Conservation (phyloP, 768 basidiomycete genomes). For the Mycena rosella region DNA sequence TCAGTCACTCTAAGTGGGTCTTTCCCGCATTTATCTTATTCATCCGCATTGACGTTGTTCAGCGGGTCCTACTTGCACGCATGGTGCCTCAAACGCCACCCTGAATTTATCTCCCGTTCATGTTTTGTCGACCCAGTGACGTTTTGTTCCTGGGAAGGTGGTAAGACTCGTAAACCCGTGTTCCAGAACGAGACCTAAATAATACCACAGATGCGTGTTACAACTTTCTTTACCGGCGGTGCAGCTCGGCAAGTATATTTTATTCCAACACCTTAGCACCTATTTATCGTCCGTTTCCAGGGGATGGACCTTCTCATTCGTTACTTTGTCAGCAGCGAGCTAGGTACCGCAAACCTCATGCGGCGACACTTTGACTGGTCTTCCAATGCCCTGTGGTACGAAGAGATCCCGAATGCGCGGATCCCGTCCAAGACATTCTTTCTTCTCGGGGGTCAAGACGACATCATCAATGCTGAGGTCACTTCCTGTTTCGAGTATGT, state of each 20-base stretch:
- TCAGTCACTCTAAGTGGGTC: slow-evolving; percentile 92
- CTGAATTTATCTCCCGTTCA: slow-evolving; percentile 76
- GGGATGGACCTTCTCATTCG: slow-evolving; percentile 84
- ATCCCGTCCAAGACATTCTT: slow-evolving; percentile 77
- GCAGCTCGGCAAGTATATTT: slow-evolving; percentile 65
- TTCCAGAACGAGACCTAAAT: slow-evolving; percentile 2
- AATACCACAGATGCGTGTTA: slow-evolving; percentile 81
- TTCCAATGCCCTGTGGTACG: slow-evolving; percentile 90
- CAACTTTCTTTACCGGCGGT: slow-evolving; percentile 86
- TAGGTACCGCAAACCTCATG: slow-evolving; percentile 89
- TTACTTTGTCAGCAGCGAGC: slow-evolving; percentile 90
- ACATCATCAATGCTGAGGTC: slow-evolving; percentile 82
- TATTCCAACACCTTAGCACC: background rate
- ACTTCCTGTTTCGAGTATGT: slow-evolving; percentile 32
- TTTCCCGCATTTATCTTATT: background rate
- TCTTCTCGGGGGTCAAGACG: slow-evolving; percentile 86
- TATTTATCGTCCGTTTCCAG: slow-evolving; percentile 51
- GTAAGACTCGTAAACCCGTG: slow-evolving; percentile 53
- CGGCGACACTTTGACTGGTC: slow-evolving; percentile 89
- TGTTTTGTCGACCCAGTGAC: slow-evolving; percentile 94
- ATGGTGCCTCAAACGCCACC: slow-evolving; percentile 88
- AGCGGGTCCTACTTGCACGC: slow-evolving; percentile 89
- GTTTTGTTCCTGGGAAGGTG: slow-evolving; percentile 96
- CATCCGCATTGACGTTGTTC: slow-evolving; percentile 16
- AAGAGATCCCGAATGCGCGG: slow-evolving; percentile 86